phyloP scores from a whole-genome alignment of 257 asterid genomes.

The Echium plantagineum region DNA sequence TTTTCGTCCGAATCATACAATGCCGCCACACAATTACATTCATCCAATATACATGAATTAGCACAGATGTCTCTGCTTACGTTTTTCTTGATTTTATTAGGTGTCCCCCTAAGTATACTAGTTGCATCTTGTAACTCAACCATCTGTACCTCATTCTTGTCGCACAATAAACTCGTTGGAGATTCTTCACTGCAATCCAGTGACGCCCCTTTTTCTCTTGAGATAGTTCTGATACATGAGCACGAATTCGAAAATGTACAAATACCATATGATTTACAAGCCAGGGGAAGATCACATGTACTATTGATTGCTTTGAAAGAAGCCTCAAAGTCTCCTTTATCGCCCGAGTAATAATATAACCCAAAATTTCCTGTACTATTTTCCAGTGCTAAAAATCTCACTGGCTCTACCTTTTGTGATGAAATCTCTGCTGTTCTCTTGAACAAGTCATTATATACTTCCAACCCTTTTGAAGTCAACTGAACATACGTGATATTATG shows the following conservation, averaged over 20 bases:
- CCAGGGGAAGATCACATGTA: conserved; percentile 69
- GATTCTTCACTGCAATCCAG: conserved; percentile 22
- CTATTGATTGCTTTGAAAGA: conserved; percentile 46
- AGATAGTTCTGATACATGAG: conserved; percentile 39
- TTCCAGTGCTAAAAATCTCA: conserved; percentile 48
- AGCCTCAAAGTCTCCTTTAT: conserved; percentile 32
- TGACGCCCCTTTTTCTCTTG: conserved; percentile 15
- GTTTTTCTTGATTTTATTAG: conserved; percentile 9
- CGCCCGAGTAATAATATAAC: conserved; percentile 48
- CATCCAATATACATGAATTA: conserved; percentile 33
- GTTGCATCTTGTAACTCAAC: conserved; percentile 48
- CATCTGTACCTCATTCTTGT: conserved; percentile 34
- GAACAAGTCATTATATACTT: conserved; percentile 35
- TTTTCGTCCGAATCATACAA: conserved; percentile 22
- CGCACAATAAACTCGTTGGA: conserved; percentile 39
- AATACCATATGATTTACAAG: conserved; percentile 52
- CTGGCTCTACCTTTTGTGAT: conserved; percentile 24
- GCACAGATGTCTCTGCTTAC: conserved; percentile 38
- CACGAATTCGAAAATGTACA: conserved; percentile 58
- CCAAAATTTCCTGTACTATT: conserved; percentile 48
- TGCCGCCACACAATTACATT: conserved; percentile 59
- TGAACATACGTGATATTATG: conserved; percentile 54
- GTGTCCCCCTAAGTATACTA: conserved; percentile 42
- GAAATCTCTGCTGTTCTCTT: conserved; percentile 31
- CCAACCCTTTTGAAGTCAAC: conserved; percentile 50